Percentiles rank a stretch among this genome's conserved stretches.
phyloP scores from a whole-genome alignment of 495 filamentous ascomycete genomes.

The Haplographium delicatum region DNA sequence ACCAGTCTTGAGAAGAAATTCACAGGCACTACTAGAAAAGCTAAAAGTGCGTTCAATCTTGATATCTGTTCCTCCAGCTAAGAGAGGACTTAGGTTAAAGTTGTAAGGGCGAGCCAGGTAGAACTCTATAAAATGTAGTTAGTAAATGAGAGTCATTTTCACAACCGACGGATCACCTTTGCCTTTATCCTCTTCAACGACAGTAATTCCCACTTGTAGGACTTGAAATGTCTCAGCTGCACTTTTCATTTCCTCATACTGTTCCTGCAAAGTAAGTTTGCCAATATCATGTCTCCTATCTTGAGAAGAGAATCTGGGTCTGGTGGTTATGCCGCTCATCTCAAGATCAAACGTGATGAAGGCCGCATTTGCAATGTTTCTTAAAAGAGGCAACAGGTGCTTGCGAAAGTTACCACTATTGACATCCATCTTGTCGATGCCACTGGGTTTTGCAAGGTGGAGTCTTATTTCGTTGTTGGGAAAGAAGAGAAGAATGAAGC shows the following conservation, averaged over 20 bases:
- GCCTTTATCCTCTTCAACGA: conserved; percentile 49
- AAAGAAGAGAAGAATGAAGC: background rate
- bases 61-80: conserved; percentile 23
- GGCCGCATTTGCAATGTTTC: conserved; percentile 51
- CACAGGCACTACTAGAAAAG: conserved; percentile 44
- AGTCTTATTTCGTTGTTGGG: background rate
- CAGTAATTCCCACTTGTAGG: conserved; percentile 72
- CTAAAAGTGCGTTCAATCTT: conserved; percentile 32
- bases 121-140: conserved; percentile 29
- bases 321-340: conserved; percentile 59
- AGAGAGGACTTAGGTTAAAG: conserved; percentile 54
- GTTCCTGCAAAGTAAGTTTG: conserved; percentile 47
- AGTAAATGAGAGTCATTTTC: background rate
- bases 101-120: conserved; percentile 67
- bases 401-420: conserved; percentile 45
- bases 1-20: conserved; percentile 57
- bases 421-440: conserved; percentile 55
- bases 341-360: conserved; percentile 76
- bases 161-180: conserved; percentile 29
- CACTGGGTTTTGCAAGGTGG: background rate
- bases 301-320: conserved; percentile 24
- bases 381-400: conserved; percentile 53
- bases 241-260: conserved; percentile 59
- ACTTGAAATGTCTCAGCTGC: conserved; percentile 68
- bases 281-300: conserved; percentile 8